Base-by-base conservation (phyloP, 75 land plant genomes). In the Pinus tabuliformis region DNA sequence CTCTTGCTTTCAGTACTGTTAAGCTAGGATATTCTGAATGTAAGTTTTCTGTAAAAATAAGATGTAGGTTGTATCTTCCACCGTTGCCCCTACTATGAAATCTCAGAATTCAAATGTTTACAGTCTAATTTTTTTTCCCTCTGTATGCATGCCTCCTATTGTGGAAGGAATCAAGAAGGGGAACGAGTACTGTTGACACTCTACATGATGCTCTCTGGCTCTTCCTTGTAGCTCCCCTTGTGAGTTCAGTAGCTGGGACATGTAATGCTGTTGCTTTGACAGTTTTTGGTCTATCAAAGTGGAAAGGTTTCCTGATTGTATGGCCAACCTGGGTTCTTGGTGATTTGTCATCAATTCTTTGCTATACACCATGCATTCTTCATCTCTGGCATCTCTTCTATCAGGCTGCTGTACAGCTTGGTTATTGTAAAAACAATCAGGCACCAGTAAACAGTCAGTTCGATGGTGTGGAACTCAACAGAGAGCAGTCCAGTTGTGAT, bases 251-350 rank as follows among this genome's bases (percentile, higher is more conserved):
- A 33, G 70, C 76, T 57, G 86, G 86, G 42, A 73, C 86, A 39
- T 77, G 86, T 36, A 84, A 84, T 73, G 86, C 86, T 54, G 62
- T 84, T 78, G 73, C 85, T 26, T 62, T 84, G 12, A 77, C 80
- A 3, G 78, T 77, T 17, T 84, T 84, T 68, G 73, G 73, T 3
- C 63, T 84, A 16, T 77, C 85, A 14, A 59, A 77, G n/a, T 82
- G 86, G 86, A 57, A 78, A 17, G 30, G 59, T 49, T 82, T 84
- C 30, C 52, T 84, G 45, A 26, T 62, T 74, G 63, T 84, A 24
- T 84, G 86, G 86, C 85, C 86, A 66, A 84, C 80, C 15, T 84
- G 84, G 84, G 86, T 84, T 26, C 84, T 84, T 13, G 86, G 86
- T 45, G 86, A 84, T 74, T 70, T 84, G 11, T 82, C 86, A n/a